phyloP scores from a whole-genome alignment of 1,284 basidiomycete species.

The Fistulina hepatica region DNA sequence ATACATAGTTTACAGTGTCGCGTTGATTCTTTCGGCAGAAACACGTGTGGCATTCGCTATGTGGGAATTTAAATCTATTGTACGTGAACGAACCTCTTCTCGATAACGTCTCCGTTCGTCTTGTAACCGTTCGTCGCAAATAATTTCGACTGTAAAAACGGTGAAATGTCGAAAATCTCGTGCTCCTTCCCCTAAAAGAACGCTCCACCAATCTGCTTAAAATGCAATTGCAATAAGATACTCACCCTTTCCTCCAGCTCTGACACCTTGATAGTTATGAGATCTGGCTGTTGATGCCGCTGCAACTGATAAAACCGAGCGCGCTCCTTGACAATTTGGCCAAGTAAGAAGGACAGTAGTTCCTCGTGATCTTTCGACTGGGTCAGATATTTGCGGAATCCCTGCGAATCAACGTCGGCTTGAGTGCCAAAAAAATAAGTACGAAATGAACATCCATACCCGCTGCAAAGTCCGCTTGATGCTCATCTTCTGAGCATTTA shows the following conservation, averaged over 20 bases:
- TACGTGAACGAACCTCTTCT: slow-evolving; percentile 65
- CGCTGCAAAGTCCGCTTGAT: slow-evolving; percentile 97
- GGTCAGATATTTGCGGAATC: slow-evolving; percentile 95
- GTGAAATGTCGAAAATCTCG: slow-evolving; percentile 83
- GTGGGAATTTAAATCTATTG: slow-evolving; percentile 22
- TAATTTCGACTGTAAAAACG: slow-evolving; percentile 79
- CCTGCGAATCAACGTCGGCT: slow-evolving; percentile 32
- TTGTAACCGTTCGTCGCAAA: slow-evolving; percentile 90
- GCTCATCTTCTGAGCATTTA: slow-evolving; percentile 94
- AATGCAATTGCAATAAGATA: slow-evolving; percentile 10
- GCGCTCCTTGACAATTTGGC: slow-evolving; percentile 91
- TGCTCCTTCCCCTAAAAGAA: slow-evolving; percentile 76
- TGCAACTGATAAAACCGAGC: slow-evolving; percentile 75
- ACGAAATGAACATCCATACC: slow-evolving; percentile 36
- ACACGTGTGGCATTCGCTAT: no score
- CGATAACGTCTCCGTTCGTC: slow-evolving; percentile 49
- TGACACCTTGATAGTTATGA: slow-evolving; percentile 61
- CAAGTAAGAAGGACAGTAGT: slow-evolving; percentile 87
- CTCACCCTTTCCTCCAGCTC: slow-evolving; percentile 77
- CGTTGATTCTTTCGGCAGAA: no score
- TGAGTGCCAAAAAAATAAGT: slow-evolving; percentile 3
- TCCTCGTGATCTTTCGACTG: slow-evolving; percentile 94
- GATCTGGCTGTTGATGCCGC: slow-evolving; percentile 64
- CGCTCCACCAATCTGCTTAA: slow-evolving; percentile 7
- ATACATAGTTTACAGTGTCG: no score